These are phyloP conservation scores for Carex myosuroides DNA, from an alignment of 176 grass and related monocot species.

Conservation along the genomic window DNA sequence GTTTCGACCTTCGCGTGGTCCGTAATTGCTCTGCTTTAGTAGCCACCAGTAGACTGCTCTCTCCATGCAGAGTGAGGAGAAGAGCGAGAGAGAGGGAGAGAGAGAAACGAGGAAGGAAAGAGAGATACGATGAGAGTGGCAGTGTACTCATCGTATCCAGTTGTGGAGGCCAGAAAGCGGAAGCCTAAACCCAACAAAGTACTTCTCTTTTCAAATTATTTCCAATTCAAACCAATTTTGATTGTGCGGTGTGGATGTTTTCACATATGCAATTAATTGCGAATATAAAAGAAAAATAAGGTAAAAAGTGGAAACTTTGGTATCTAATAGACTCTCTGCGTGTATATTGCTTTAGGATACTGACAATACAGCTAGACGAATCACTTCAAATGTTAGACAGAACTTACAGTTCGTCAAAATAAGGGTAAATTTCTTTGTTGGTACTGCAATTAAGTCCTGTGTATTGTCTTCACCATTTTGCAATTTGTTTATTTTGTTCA, in stretches of 20 bases:
- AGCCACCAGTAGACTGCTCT: background rate
- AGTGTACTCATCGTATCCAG: conserved; percentile 15
- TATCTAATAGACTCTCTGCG: background rate
- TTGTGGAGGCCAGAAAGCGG: conserved; percentile 9
- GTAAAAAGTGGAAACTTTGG: background rate
- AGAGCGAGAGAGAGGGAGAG: background rate
- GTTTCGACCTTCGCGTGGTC: background rate
- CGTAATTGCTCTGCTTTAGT: background rate
- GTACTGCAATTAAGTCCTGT: background rate
- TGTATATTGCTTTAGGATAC: conserved; percentile 32
- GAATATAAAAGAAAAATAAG: background rate
- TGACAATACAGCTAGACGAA: conserved; percentile 54
- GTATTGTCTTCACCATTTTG: background rate
- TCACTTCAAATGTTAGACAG: conserved; percentile 93
- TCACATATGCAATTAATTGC: background rate
- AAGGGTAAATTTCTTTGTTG: conserved; percentile 40
- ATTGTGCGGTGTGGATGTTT: background rate
- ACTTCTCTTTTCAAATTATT: background rate
- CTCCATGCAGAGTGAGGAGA: background rate
- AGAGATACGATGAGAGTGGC: conserved; percentile 22
- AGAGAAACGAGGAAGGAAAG: background rate
- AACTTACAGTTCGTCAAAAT: conserved; percentile 65
- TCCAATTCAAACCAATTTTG: background rate
- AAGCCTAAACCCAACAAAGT: background rate
- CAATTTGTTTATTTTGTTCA: background rate